A percentile compares a stretch with the other conserved stretches of the same genome.
phyloP scores from a whole-genome alignment of 2,329 filamentous ascomycete genomes.

The Zalaria sp. region DNA sequence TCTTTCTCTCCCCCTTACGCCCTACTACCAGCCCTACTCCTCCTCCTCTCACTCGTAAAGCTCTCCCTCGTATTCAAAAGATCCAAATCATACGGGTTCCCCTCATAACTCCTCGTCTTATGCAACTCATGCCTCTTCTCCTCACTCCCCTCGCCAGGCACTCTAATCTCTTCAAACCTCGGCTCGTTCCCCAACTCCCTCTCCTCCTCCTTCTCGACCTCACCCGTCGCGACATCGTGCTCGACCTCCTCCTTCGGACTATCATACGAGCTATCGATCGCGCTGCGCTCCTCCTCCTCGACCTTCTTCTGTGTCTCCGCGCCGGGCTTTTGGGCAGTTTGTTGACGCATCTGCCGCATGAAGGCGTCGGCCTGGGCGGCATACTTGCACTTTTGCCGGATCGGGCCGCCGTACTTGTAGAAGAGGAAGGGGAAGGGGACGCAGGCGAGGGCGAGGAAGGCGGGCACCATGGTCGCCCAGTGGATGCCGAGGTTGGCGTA shows the following conservation, averaged over 20 bases:
- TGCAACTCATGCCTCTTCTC: slow-evolving; percentile 12
- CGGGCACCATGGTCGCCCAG: slow-evolving; percentile 62
- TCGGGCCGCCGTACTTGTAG: slow-evolving; percentile 52
- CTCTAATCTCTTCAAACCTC: slow-evolving; percentile 25
- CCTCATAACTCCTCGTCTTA: slow-evolving; percentile 19
- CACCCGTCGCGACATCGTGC: background rate
- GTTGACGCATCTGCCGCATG: slow-evolving; percentile 32
- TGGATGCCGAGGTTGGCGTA: slow-evolving; percentile 45
- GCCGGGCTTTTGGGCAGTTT: slow-evolving; percentile 7
- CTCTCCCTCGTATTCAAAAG: slow-evolving; percentile 30
- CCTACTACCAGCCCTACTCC: no score
- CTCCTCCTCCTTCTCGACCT: slow-evolving; percentile 2
- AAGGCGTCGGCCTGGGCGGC: slow-evolving; percentile 52
- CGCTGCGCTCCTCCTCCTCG: slow-evolving; percentile 17
- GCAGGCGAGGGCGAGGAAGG: slow-evolving; percentile 58
- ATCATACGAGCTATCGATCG: slow-evolving; percentile 14
- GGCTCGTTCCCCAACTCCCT: slow-evolving; percentile 7
- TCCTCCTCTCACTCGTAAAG: no score
- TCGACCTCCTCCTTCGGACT: background rate
- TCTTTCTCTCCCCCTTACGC: no score
- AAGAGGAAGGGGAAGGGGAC: slow-evolving; percentile 65
- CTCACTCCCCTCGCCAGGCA: slow-evolving; percentile 7
- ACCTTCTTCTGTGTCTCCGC: slow-evolving; percentile 8
- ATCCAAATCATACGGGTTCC: slow-evolving; percentile 34
- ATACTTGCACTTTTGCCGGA: slow-evolving; percentile 56